phyloP scores from a whole-genome alignment of 129 eudicot genomes.

The Mikania micrantha region DNA sequence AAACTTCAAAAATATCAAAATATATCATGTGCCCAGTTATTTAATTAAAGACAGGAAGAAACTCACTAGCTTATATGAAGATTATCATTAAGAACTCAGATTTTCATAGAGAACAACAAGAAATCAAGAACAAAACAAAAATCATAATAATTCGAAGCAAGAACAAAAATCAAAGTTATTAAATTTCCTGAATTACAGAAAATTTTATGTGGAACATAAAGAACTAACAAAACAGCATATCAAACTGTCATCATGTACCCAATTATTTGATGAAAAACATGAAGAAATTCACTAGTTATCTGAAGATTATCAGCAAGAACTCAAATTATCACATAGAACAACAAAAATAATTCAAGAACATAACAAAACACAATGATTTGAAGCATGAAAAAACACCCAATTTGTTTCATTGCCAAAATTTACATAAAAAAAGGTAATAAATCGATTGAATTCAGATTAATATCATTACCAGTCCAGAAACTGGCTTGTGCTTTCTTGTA shows the following conservation, averaged over 20 bases:
- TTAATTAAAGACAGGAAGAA: too few relatives aligned
- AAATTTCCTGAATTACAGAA: too few relatives aligned
- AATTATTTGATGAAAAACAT: not conserved
- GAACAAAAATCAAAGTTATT: too few relatives aligned
- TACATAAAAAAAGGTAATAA: not conserved
- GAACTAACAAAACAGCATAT: not conserved
- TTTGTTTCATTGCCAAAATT: not conserved
- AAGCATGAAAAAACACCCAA: constrained; percentile 7
- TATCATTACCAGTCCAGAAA: constrained; percentile 60
- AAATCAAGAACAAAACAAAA: too few relatives aligned
- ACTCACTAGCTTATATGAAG: too few relatives aligned
- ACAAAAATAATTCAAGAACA: not conserved
- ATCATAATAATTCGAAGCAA: too few relatives aligned
- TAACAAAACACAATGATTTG: not conserved
- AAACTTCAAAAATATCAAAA: too few relatives aligned
- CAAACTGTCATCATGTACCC: not conserved
- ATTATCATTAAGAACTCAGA: too few relatives aligned
- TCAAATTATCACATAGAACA: not conserved
- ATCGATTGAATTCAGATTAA: not conserved
- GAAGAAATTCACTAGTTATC: not conserved
- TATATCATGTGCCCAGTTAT: too few relatives aligned
- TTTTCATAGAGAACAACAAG: too few relatives aligned
- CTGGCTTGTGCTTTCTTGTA: constrained; percentile 75
- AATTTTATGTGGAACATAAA: not conserved
- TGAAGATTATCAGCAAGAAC: not conserved